Evolutionary conservation across 352 stramenopile genomes (phyloP).

Genomic region (Pythium oligandrum): DNA sequence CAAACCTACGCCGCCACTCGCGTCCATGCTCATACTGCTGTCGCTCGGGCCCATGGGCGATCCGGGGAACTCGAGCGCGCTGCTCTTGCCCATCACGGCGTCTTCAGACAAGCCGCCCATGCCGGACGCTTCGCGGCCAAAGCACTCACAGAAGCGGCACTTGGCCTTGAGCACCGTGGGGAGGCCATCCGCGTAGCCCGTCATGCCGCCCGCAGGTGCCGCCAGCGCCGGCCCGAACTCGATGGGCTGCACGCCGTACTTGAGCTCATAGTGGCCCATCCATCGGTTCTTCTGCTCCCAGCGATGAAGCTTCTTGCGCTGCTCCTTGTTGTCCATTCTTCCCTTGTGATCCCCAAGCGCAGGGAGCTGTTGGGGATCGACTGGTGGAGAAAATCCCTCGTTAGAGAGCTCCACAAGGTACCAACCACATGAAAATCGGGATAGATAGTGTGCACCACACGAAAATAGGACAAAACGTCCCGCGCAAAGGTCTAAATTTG

Average conservation of each 20-base stretch:
- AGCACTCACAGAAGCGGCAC: conserved; percentile 58
- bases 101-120: conserved; percentile 12
- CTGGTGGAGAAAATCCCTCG: background rate
- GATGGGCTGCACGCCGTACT: conserved; percentile 50
- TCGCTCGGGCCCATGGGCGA: conserved; percentile 13
- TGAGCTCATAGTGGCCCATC: conserved; percentile 58
- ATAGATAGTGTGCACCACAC: conserved; percentile 1
- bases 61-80: conserved; percentile 17
- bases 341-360: background rate
- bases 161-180: conserved; percentile 43
- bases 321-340: conserved; percentile 8
- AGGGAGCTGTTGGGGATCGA: background rate
- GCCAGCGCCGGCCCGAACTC: conserved; percentile 24
- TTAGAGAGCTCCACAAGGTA: background rate
- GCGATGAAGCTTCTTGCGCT: conserved; percentile 51
- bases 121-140: conserved; percentile 28
- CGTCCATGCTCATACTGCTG: conserved; percentile 18
- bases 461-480: background rate
- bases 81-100: conserved; percentile 2
- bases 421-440: background rate
- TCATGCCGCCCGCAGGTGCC: conserved; percentile 1
- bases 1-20: background rate
- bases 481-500: background rate
- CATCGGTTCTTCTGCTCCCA: conserved; percentile 64
- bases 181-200: conserved; percentile 3